Percentiles rank a stretch among this genome's conserved stretches.
These are phyloP conservation scores for Penicillium simplicissimum DNA, from an alignment of 495 filamentous ascomycete species.

Conservation along the genomic window DNA sequence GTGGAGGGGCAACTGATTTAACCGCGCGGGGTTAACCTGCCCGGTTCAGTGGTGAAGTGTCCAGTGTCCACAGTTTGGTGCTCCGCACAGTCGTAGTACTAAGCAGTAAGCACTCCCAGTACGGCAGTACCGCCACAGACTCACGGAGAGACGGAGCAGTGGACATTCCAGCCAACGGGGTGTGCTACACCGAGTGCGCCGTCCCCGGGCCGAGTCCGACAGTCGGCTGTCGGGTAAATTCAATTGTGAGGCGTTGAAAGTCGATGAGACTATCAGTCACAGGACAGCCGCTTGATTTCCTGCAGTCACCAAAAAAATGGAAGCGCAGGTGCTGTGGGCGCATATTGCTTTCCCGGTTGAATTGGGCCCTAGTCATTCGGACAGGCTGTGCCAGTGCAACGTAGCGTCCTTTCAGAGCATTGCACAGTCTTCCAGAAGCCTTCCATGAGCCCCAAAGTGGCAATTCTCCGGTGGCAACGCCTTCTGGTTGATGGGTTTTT, in stretches of 20 bases:
- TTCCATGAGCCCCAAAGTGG: conserved; percentile 21
- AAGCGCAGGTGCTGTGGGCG: background rate
- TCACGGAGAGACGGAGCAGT: too few species aligned
- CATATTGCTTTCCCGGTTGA: background rate
- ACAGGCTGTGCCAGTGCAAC: background rate
- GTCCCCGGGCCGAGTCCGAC: conserved; percentile 18
- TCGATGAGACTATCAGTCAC: background rate
- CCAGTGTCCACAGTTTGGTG: too few species aligned
- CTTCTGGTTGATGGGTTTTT: conserved; percentile 18
- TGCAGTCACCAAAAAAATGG: background rate
- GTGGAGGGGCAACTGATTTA: conserved; percentile 30
- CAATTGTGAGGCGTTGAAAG: background rate
- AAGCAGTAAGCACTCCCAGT: too few species aligned
- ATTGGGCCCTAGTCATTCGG: background rate
- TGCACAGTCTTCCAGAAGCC: background rate
- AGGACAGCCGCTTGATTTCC: background rate
- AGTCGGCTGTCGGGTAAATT: conserved; percentile 33
- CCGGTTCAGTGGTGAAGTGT: background rate
- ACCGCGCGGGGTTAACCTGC: conserved; percentile 29
- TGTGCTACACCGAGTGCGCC: background rate
- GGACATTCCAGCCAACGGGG: background rate
- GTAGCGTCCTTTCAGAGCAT: background rate
- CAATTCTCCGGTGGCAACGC: conserved; percentile 40
- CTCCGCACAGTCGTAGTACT: too few species aligned
- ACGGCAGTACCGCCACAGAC: too few species aligned